Evolutionary conservation across 176 grass and related monocot genomes (phyloP), one percentile per base, ranked within the genome.

Genomic region (Triticum timopheevii): DNA sequence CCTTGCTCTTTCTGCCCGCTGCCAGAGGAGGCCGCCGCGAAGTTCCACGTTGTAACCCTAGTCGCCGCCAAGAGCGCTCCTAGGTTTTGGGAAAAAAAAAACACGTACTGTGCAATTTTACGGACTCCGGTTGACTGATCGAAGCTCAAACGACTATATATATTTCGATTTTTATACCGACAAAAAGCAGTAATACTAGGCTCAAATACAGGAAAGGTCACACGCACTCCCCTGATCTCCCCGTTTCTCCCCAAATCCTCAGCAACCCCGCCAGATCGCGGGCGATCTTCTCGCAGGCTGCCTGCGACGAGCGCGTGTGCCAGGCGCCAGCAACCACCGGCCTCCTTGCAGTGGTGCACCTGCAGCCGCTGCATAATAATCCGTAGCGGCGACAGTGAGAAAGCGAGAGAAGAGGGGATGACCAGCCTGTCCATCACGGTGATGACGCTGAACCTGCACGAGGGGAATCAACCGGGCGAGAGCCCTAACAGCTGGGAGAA

Each of bases 381-480:
- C 22, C 56, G 77, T 65, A 28, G 35, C 9, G 31, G 83, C 20
- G 45, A 72, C 61, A 49, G 76, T 16, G 65, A 69, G 84, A 63
- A 50, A 78, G 16, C 52, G 28, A 65, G 64, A 39, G 65, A 54
- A 76, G 69, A 69, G 69, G 85, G 78, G 89, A 98, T 92, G 95
- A 90, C 90, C 73, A 89, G 91, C 65, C 82, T 98, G 71, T 96
- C 94, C 76, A 88, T 98, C 54, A 94, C 94, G 58, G 92, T 94
- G 86, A 94, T 94, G 97, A 96, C 90, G 74, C 87, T 98, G 59
- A 98, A 98, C 85, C 85, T 98, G 67, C 88, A 88, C 24, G 97
- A 98, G 79, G 97, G 97, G 28, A 92, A 94, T 40, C 93, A 93
- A 40, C 87, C 86, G 20, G 88, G 82, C 66, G 94, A 98, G 52